phyloP scores from a whole-genome alignment of 2,329 filamentous ascomycete genomes.

The Daldinia eschscholtzii region DNA sequence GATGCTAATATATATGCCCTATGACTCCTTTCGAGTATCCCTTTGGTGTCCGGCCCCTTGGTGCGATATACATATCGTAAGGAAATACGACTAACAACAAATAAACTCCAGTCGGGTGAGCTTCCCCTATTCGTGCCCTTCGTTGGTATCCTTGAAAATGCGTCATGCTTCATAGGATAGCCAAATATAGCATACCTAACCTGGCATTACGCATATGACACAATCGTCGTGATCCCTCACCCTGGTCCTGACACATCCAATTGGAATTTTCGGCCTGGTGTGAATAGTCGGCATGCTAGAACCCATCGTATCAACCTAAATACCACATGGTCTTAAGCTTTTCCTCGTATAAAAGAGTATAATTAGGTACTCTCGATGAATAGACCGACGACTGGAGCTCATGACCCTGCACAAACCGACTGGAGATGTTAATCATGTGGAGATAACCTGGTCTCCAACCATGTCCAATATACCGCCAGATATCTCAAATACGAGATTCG shows the following conservation, averaged over 20 bases:
- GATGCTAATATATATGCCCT: conserved; percentile 50
- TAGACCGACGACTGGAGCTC: conserved; percentile 17
- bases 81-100: conserved; percentile 36
- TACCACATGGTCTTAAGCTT: conserved; percentile 15
- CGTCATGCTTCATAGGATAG: conserved; percentile 30
- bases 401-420: conserved; percentile 20
- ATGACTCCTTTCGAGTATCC: conserved; percentile 41
- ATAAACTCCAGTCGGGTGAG: conserved; percentile 32
- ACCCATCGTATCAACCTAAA: conserved; percentile 22
- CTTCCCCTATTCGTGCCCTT: conserved; percentile 27
- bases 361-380: not conserved
- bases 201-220: conserved; percentile 21
- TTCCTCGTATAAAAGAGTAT: conserved; percentile 17
- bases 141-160: conserved; percentile 32
- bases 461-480: conserved; percentile 46
- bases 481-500: conserved; percentile 43
- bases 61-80: conserved; percentile 44
- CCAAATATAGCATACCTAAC: conserved; percentile 34
- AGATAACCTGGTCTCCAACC: conserved; percentile 44
- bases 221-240: conserved; percentile 23
- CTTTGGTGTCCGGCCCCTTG: conserved; percentile 29
- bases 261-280: conserved; percentile 20
- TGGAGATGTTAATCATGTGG: conserved; percentile 40
- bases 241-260: conserved; percentile 25
- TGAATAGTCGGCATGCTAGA: conserved; percentile 14